phyloP scores from a whole-genome alignment of 495 filamentous ascomycete species.

The Cenococcum geophilum region DNA sequence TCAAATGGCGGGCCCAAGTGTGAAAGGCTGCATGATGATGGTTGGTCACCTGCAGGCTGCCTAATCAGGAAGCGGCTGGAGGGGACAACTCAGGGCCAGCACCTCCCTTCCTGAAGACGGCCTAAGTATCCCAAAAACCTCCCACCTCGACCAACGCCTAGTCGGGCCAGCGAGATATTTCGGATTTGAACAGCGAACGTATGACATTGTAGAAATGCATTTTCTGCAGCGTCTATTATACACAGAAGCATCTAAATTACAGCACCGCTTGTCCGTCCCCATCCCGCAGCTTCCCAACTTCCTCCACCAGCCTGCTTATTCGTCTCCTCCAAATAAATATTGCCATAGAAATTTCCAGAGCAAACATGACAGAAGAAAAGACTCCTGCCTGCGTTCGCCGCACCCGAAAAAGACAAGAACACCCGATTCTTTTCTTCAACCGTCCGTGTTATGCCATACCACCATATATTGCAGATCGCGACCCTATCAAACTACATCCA shows the following conservation, averaged over 20 bases:
- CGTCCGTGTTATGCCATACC: slow-evolving; percentile 1
- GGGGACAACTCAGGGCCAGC: neutral
- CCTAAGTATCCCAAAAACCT: too few relatives aligned
- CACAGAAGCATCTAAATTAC: slow-evolving; percentile 15
- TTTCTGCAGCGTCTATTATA: slow-evolving; percentile 7
- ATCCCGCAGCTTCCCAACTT: neutral
- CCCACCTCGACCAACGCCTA: too few relatives aligned
- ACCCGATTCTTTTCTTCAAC: slow-evolving; percentile 1
- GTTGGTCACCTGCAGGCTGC: neutral
- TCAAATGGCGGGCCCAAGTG: neutral
- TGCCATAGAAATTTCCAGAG: neutral
- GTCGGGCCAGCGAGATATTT: too few relatives aligned
- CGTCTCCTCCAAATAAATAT: slow-evolving; percentile 5
- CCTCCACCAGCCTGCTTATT: neutral
- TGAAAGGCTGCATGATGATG: neutral
- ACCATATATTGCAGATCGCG: slow-evolving; percentile 2
- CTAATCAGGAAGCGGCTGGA: neutral
- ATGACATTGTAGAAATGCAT: neutral
- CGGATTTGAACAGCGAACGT: neutral
- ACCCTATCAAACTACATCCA: slow-evolving; percentile 7
- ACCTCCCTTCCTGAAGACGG: neutral
- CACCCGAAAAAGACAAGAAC: neutral
- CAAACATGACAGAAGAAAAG: neutral
- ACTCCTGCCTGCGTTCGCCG: neutral
- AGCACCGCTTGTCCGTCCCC: neutral